Evolutionary conservation across 345 rosid species (phyloP).

Genomic region (Camelina neglecta): DNA sequence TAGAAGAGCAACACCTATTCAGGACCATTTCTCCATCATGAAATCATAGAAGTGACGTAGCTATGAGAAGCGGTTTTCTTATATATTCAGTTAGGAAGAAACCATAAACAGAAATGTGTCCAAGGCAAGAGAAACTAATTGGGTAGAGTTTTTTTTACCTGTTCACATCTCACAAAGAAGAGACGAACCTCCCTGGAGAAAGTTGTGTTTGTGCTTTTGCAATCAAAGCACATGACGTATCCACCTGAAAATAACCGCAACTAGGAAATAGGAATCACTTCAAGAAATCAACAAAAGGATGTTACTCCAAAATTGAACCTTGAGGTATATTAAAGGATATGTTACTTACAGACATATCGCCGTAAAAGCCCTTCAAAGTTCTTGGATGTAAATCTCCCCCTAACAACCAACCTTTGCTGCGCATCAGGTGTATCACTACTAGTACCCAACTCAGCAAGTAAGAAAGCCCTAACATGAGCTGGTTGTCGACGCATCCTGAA

Average conservation of each 20-base stretch:
- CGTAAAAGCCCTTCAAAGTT: conserved; percentile 71
- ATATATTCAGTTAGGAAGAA: too few relatives aligned
- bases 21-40: background rate
- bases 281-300: background rate
- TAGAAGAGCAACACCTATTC: background rate
- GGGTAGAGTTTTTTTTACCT: conserved; percentile 44
- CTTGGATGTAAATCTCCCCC: conserved; percentile 80
- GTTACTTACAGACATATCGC: conserved; percentile 70
- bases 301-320: background rate
- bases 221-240: conserved; percentile 56
- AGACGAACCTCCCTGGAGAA: conserved; percentile 65
- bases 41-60: too few relatives aligned
- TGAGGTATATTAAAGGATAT: background rate
- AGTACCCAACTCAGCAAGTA: conserved; percentile 82
- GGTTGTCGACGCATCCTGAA: conserved; percentile 86
- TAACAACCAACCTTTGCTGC: conserved; percentile 80
- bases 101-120: too few relatives aligned
- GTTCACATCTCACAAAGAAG: conserved; percentile 69
- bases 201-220: conserved; percentile 63
- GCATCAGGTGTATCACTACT: conserved; percentile 87
- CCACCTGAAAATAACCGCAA: conserved; percentile 43
- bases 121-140: too few relatives aligned
- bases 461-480: conserved; percentile 78
- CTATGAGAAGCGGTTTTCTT: too few relatives aligned
- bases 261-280: background rate